Conservation (phyloP, 495 filamentous ascomycete genomes). For the Aspergillus carlsbadensis region DNA sequence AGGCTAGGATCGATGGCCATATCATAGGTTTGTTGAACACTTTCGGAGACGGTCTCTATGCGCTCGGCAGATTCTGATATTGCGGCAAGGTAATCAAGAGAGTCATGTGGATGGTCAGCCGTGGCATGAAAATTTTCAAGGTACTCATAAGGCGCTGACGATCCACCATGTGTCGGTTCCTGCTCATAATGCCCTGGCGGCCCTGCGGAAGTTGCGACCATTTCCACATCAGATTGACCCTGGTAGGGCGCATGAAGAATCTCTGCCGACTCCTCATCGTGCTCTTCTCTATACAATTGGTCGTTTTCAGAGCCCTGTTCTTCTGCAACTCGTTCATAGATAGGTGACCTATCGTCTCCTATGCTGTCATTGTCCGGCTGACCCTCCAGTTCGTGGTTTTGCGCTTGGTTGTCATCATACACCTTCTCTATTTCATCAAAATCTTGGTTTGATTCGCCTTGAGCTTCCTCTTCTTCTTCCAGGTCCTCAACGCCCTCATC, state of each 20-base stretch:
- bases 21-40: neutral
- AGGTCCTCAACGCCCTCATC: neutral
- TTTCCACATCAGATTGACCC: neutral
- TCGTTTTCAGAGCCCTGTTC: neutral
- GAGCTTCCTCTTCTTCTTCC: slow-evolving; percentile 8
- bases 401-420: neutral
- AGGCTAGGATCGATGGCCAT: slow-evolving; percentile 21
- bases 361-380: neutral
- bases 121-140: neutral
- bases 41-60: neutral
- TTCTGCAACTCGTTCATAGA: slow-evolving; percentile 2
- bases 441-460: neutral
- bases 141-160: neutral
- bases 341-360: neutral
- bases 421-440: neutral
- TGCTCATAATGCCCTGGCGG: neutral
- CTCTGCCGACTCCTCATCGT: slow-evolving; percentile 11
- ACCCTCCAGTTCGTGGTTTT: neutral
- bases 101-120: slow-evolving; percentile 5
- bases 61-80: neutral
- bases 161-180: neutral
- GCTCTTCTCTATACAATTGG: slow-evolving; percentile 17
- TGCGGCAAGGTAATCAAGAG: slow-evolving; percentile 3
- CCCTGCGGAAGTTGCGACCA: neutral
- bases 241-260: neutral